Evolutionary conservation across 345 rosid species (phyloP), one percentile per base, ranked within the genome.

Genomic region (Lepidium didymum): DNA sequence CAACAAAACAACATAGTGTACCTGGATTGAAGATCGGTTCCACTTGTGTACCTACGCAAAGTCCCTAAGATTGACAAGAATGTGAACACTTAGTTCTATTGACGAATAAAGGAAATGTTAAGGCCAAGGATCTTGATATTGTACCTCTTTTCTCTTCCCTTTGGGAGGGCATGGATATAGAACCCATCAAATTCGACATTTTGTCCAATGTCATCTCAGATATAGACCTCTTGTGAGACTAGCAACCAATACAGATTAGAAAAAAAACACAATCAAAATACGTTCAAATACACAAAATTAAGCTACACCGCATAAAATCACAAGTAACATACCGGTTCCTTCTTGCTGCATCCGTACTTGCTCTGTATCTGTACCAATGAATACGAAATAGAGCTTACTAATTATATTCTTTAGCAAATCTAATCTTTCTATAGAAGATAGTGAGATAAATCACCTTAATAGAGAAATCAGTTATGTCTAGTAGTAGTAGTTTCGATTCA

Each of bases 381-480:
- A 43, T 13, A 51, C 1, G 14, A 55, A 55, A 60, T 7, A 45
- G 3, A 68, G 49, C 49, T 62, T 52, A 67, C 11, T 34, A 34
- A 13, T 11, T 50, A 10, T 50, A 10, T 15, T 40, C 33, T 47
- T 58, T 15, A 37, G 4, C 11, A 58, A 50, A 13, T 18, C 8
- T 19, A n/a, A 6, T n/a, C 41, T 11, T 70, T 64, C 46, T 35
- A 13, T 57, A 43, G n/a, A 15, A 65, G 46, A 42, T 6, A 51
- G 15, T 34, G 46, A 38, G 33, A 29, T 31, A 2, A 16, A n/a
- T 55, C 62, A 91, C 99, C 95, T 89, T 95, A 1, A 87, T 44
- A 46, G 98, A 91, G 65, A 95, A 89, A 68, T 91, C 92, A 5
- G 81, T 69, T 36, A 91, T 56, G 79, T 95, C 98, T 72, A 95